Evolutionary conservation across 2,329 filamentous ascomycete species (phyloP).

Genomic region (Trichoderma pleuroti): DNA sequence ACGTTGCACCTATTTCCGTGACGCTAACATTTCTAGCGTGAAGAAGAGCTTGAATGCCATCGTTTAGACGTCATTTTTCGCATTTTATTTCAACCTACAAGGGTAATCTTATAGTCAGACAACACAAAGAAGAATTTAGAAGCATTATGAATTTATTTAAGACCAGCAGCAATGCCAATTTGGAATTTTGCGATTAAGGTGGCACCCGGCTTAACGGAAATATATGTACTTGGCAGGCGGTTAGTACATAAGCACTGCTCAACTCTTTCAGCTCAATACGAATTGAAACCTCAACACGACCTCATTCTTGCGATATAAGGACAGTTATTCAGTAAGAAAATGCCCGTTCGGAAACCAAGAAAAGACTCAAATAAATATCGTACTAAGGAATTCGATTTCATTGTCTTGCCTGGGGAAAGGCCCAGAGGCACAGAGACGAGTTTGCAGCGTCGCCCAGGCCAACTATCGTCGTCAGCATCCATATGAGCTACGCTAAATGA

Average conservation of each 20-base stretch:
- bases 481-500: neutral
- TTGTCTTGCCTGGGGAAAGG: neutral
- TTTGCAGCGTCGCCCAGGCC: neutral
- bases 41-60: neutral
- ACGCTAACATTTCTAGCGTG: neutral
- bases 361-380: too few species aligned
- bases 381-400: neutral
- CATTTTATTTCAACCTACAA: neutral
- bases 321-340: neutral
- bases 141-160: neutral
- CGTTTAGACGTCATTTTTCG: neutral
- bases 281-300: neutral
- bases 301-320: neutral
- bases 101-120: fast-evolving
- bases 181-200: neutral
- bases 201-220: neutral
- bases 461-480: constrained; percentile 1
- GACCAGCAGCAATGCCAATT: neutral
- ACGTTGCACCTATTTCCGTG: neutral
- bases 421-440: neutral
- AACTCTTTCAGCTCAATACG: neutral
- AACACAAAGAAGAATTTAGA: neutral
- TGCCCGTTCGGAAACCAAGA: neutral
- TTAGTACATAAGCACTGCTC: neutral
- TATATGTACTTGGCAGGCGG: neutral